These are phyloP conservation scores for Rubia balearica DNA, from an alignment of 305 asterid species.

Conservation along the genomic window DNA sequence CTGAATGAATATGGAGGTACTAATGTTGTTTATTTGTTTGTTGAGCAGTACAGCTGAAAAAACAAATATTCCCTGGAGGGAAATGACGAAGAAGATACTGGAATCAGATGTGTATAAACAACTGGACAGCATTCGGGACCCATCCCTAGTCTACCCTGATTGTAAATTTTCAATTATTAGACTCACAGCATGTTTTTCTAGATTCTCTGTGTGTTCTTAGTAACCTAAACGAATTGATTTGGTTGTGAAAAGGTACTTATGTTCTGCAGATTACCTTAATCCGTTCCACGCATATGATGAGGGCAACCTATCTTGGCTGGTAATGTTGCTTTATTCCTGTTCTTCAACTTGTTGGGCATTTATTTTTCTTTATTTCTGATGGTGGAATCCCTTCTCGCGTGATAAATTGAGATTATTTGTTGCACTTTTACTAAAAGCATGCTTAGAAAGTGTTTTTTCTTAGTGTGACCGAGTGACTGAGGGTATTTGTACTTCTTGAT, in stretches of 20 bases:
- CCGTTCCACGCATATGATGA: conserved; percentile 95
- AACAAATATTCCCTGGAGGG: conserved; percentile 82
- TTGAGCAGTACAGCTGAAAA: conserved; percentile 94
- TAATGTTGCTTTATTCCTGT: conserved; percentile 23
- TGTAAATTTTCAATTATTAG: conserved; percentile 38
- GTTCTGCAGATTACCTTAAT: conserved; percentile 66
- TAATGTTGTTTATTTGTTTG: conserved; percentile 17
- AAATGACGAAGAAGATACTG: conserved; percentile 71
- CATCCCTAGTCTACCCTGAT: conserved; percentile 73
- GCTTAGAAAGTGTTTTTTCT: background rate
- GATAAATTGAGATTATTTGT: background rate
- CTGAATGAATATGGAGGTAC: background rate
- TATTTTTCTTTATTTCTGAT: background rate
- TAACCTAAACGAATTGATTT: background rate
- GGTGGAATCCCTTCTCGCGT: background rate
- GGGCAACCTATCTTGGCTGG: conserved; percentile 98
- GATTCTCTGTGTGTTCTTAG: background rate
- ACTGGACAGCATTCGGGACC: conserved; percentile 52
- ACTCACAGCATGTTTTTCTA: background rate
- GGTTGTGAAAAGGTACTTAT: background rate
- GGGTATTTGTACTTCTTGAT: background rate
- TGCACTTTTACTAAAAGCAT: background rate
- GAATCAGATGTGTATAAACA: conserved; percentile 78
- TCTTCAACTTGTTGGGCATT: background rate
- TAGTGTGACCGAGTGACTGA: too few relatives aligned